These are phyloP conservation scores for Pyricularia grisea DNA, from an alignment of 2,329 filamentous ascomycete genomes.

Conservation along the genomic window DNA sequence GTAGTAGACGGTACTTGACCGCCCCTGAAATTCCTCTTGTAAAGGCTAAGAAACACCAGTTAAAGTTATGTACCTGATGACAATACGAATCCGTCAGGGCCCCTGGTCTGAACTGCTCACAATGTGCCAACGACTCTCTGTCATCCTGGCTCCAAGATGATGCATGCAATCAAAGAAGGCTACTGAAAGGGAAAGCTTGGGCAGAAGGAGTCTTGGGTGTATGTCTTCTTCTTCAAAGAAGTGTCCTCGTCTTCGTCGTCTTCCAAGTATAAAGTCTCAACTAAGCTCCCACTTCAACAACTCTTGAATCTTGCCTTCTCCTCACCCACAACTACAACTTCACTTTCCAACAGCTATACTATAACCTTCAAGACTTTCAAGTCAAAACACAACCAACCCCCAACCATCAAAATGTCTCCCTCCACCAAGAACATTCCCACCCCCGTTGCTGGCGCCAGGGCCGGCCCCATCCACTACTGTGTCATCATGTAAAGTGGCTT, in stretches of 20 bases:
- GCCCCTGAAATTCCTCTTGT: no score
- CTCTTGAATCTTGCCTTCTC: constrained; percentile 9
- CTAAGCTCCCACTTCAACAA: background rate
- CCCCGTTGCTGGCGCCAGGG: constrained; percentile 16
- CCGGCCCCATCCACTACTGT: constrained; percentile 16
- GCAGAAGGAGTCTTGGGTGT: background rate
- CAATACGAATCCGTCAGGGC: background rate
- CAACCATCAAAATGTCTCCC: constrained; percentile 20
- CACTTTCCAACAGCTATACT: constrained; percentile 4
- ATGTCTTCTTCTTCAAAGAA: background rate
- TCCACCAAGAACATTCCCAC: constrained; percentile 17
- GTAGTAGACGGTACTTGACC: background rate
- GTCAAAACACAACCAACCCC: constrained; percentile 7
- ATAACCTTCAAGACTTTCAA: background rate
- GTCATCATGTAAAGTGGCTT: constrained; percentile 21
- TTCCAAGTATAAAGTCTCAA: background rate
- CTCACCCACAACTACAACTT: constrained; percentile 14
- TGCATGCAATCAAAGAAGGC: background rate
- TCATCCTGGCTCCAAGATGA: background rate
- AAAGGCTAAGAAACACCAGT: background rate
- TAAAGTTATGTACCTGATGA: background rate
- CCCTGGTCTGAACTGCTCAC: background rate
- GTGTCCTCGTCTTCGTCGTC: background rate
- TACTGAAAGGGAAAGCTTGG: background rate
- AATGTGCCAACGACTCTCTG: background rate